Evolutionary conservation across 2,329 filamentous ascomycete species (phyloP), one percentile per base, ranked within the genome.

Genomic region (Rugonectria rugulosa): DNA sequence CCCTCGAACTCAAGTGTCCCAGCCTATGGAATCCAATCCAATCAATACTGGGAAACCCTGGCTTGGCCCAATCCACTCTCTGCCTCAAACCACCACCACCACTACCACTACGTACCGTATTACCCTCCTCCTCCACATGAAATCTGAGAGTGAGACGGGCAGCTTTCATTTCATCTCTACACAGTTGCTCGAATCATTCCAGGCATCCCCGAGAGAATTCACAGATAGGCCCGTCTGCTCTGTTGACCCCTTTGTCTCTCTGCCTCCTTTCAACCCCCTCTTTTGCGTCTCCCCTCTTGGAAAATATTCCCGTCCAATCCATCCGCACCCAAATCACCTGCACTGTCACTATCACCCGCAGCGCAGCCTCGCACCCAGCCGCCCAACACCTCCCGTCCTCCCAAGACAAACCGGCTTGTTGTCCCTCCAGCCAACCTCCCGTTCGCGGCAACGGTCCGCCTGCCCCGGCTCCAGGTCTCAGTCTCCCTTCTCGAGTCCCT

Each of bases 11-110:
- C 36, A 23, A 27, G 24, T 15, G 38, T 42, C 44, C 21, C 46
- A 52, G 53, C 64, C 60, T 63, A 65, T 66, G 64, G 60, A 46
- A 58, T 58, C 55, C 56, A 51, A 29, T 21, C 50, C 56, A 55
- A 46, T 55, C 56, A 49, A 20, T 45, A 34, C 29, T 5, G 29
- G 12, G 41, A 51, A 52, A 47, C 42, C 48, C 29, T 21, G 43
- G 38, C 31, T 47, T 24, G 48, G 44, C 27, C 46, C 51, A 48
- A 37, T 53, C 42, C 55, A 44, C 50, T 47, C 41, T 48, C 53
- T 38, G 32, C 51, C 44, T 60, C 53, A 52, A 52, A 47, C n/a
- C n/a, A 50, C 52, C 52, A 64, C 59, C 52, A 56, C 44, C 44
- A n/a, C n/a, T n/a, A n/a, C n/a, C n/a, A n/a, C n/a, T n/a, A n/a